Conservation (phyloP, 2,329 filamentous ascomycete species). For the Zopfia rhizophila region DNA sequence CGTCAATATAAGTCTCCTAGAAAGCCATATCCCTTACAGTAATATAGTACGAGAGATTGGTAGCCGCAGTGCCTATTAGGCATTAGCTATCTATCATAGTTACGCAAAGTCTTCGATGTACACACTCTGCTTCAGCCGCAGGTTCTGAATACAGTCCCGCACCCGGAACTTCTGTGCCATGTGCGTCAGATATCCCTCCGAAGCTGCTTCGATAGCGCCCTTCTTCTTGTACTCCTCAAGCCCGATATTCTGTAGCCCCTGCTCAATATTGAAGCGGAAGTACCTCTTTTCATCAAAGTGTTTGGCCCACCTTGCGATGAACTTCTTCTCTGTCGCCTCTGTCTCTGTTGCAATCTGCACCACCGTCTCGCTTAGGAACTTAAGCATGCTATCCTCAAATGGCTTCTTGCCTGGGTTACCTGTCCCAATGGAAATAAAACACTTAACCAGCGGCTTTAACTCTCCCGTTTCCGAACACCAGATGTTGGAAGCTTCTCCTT, state of each 20-base stretch:
- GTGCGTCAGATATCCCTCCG: conserved; percentile 11
- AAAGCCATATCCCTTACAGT: too few relatives aligned
- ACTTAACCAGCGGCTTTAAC: conserved; percentile 21
- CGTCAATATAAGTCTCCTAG: too few relatives aligned
- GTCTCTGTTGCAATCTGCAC: conserved; percentile 27
- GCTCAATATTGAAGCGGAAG: conserved; percentile 23
- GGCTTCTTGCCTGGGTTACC: conserved; percentile 28
- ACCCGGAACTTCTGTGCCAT: conserved; percentile 8
- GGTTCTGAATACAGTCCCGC: conserved; percentile 10
- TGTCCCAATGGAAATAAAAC: conserved; percentile 29
- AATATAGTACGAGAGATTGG: too few relatives aligned
- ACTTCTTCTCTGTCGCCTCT: conserved; percentile 27
- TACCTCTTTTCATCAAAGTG: conserved; percentile 19
- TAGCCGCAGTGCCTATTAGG: too few relatives aligned
- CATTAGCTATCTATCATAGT: too few relatives aligned
- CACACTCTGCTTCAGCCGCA: conserved; percentile 16
- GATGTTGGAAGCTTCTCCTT: conserved; percentile 42
- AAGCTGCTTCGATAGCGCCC: conserved; percentile 5
- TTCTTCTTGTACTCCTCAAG: conserved; percentile 17
- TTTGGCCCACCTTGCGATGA: conserved; percentile 12
- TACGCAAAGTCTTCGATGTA: conserved; percentile 6
- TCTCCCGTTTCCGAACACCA: conserved; percentile 25
- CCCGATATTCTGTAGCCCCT: conserved; percentile 19
- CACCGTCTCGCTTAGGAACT: conserved; percentile 20
- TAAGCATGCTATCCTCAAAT: conserved; percentile 25